A percentile compares a stretch with the other conserved stretches of the same genome.
Conservation (phyloP, 768 basidiomycete genomes). For the Rhodosporidiobolus sp. region DNA sequence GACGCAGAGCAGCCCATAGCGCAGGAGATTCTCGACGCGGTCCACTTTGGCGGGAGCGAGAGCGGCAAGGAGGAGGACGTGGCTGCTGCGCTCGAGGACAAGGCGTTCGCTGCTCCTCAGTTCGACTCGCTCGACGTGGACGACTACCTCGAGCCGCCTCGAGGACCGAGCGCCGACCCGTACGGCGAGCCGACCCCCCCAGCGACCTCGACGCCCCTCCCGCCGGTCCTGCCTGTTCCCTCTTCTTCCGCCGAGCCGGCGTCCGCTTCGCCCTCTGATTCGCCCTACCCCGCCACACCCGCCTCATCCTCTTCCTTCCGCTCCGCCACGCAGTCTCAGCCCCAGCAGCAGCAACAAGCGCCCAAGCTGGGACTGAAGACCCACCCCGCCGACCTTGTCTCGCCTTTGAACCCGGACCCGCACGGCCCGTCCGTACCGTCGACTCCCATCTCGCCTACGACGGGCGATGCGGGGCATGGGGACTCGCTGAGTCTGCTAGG, state of each 20-base stretch:
- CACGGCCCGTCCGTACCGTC: conserved; percentile 10
- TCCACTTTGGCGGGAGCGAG: not conserved
- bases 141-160: no score
- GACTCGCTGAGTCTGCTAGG: not conserved
- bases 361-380: conserved; percentile 10
- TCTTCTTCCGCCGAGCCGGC: not conserved
- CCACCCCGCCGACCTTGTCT: conserved; percentile 36
- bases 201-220: not conserved
- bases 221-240: not conserved
- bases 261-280: not conserved
- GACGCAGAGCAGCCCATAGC: not conserved
- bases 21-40: conserved; percentile 1
- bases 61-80: not conserved
- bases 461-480: conserved; percentile 16
- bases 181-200: conserved; percentile 25
- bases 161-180: not conserved
- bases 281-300: not conserved
- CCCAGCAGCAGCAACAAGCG: no score
- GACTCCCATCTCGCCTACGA: conserved; percentile 15
- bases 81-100: not conserved
- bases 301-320: not conserved
- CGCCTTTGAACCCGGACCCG: conserved; percentile 13
- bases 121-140: no score
- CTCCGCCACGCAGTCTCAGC: not conserved
- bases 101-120: not conserved